Evolutionary conservation across 495 filamentous ascomycete species (phyloP).

Genomic region (Glonium stellatum): DNA sequence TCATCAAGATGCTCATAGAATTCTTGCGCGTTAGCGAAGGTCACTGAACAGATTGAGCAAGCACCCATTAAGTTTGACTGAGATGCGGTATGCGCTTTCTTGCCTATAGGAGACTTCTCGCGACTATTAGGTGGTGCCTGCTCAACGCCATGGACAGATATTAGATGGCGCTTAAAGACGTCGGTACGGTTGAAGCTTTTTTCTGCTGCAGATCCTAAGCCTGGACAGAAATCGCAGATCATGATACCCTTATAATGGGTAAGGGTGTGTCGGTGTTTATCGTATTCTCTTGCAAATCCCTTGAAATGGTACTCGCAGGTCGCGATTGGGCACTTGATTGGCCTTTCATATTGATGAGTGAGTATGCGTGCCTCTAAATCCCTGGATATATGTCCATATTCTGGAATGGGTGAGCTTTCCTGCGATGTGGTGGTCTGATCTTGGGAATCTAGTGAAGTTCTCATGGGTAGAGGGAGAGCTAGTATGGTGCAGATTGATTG

Average conservation of each 20-base stretch:
- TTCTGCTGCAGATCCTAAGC: conserved; percentile 82
- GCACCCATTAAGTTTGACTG: conserved; percentile 54
- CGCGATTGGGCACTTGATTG: conserved; percentile 92
- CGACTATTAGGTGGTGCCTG: conserved; percentile 93
- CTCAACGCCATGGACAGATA: conserved; percentile 88
- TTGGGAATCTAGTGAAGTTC: no score
- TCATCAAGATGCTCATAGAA: conserved; percentile 99
- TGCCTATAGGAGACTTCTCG: conserved; percentile 65
- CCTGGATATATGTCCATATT: conserved; percentile 87
- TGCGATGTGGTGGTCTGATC: no score
- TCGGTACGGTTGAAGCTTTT: conserved; percentile 99
- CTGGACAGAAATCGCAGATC: conserved; percentile 97
- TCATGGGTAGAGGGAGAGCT: no score
- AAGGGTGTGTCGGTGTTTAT: conserved; percentile 96
- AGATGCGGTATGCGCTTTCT: conserved; percentile 49
- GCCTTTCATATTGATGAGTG: conserved; percentile 87
- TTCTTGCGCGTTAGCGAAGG: conserved; percentile 90
- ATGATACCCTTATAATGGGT: conserved; percentile 99
- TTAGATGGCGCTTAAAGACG: conserved; percentile 96
- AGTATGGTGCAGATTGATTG: no score
- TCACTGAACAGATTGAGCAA: conserved; percentile 89
- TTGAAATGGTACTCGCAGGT: conserved; percentile 94
- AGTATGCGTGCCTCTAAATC: conserved; percentile 93
- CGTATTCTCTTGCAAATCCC: conserved; percentile 95
- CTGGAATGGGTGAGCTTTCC: conserved; percentile 71